Evolutionary conservation across 169 alveolate species (phyloP).

Genomic region (Plasmodium gallinaceum): DNA sequence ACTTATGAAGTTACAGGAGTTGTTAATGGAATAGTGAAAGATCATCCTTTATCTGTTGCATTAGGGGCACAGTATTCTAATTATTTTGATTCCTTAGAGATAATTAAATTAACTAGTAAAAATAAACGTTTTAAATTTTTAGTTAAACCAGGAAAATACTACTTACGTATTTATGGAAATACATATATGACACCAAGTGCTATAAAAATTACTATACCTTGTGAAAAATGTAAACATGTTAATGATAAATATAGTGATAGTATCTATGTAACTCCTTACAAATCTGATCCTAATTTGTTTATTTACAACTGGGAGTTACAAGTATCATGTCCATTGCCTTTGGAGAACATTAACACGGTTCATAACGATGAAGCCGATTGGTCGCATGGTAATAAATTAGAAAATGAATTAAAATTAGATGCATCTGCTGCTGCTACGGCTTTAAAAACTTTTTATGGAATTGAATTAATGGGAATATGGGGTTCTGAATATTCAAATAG

Average conservation of each 20-base stretch:
- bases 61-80: constrained; percentile 84
- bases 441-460: constrained; percentile 80
- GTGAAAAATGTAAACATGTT: constrained; percentile 78
- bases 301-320: constrained; percentile 83
- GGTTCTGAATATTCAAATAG: constrained; percentile 86
- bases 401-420: constrained; percentile 79
- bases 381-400: constrained; percentile 71
- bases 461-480: constrained; percentile 85
- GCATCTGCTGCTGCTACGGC: constrained; percentile 84
- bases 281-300: constrained; percentile 69
- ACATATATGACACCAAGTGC: constrained; percentile 86
- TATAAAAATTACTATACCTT: constrained; percentile 76
- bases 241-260: constrained; percentile 34
- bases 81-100: constrained; percentile 81
- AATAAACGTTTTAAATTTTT: constrained; percentile 74
- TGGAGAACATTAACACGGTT: constrained; percentile 79
- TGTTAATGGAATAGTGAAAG: constrained; percentile 78
- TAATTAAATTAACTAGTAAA: constrained; percentile 44
- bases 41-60: constrained; percentile 83
- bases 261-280: constrained; percentile 44
- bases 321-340: constrained; percentile 78
- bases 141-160: constrained; percentile 79
- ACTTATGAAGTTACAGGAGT: constrained; percentile 75
- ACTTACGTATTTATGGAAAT: constrained; percentile 81
- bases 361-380: constrained; percentile 82